These are phyloP conservation scores for Crithidia mellificae DNA, from an alignment of 208 protist genomes.

Conservation along the genomic window DNA sequence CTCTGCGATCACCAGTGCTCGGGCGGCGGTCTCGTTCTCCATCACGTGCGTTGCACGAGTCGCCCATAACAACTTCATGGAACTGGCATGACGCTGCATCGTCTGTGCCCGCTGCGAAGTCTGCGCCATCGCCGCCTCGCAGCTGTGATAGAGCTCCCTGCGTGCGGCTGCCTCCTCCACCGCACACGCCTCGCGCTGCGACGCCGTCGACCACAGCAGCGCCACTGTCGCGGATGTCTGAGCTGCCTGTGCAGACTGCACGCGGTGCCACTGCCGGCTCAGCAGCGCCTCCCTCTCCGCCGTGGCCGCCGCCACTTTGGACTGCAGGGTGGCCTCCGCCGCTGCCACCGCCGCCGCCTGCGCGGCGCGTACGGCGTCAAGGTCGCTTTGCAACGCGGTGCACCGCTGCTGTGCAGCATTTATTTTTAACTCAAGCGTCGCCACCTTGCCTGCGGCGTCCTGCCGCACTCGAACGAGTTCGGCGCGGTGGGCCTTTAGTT, in stretches of 20 bases:
- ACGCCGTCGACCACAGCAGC: constrained; percentile 6
- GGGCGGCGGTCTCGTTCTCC: neutral
- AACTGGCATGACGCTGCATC: neutral
- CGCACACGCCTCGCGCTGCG: neutral
- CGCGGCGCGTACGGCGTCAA: constrained; percentile 9
- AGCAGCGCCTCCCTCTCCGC: constrained; percentile 13
- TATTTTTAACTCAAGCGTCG: constrained; percentile 6
- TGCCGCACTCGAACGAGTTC: constrained; percentile 22
- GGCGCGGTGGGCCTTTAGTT: constrained; percentile 11
- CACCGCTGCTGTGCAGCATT: constrained; percentile 19
- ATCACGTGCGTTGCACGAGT: neutral
- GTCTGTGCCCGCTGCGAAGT: neutral
- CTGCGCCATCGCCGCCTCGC: neutral
- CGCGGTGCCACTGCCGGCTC: constrained; percentile 5
- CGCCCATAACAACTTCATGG: neutral
- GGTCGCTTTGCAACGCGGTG: constrained; percentile 4
- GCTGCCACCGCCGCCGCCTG: neutral
- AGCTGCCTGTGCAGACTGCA: constrained; percentile 1
- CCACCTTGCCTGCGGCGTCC: neutral
- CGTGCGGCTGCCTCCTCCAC: neutral
- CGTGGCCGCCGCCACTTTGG: neutral
- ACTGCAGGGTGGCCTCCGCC: neutral
- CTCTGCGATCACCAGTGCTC: neutral
- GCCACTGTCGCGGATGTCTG: neutral
- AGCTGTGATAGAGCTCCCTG: neutral